Evolutionary conservation across 2,329 filamentous ascomycete genomes (phyloP).

Genomic region (Rhinocladiella mackenziei): DNA sequence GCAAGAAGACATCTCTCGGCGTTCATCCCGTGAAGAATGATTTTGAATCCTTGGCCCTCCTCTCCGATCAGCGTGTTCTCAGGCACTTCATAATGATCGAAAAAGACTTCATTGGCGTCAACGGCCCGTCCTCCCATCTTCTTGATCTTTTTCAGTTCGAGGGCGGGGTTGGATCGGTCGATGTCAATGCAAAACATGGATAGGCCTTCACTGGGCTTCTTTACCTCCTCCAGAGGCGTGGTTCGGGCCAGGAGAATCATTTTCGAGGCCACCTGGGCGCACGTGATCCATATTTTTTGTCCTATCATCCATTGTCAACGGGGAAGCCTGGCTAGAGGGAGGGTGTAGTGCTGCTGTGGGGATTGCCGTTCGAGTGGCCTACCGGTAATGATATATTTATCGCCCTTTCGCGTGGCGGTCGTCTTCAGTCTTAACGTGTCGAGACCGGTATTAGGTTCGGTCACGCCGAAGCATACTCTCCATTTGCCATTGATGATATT

Average conservation of each 20-base stretch:
- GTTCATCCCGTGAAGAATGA: conserved; percentile 76
- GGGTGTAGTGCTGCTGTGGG: no score
- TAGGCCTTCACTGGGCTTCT: conserved; percentile 68
- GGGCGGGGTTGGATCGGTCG: conserved; percentile 53
- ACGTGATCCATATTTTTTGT: conserved; percentile 88
- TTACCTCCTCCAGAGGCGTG: conserved; percentile 62
- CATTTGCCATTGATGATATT: conserved; percentile 68
- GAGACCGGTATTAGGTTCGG: conserved; percentile 76
- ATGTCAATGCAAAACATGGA: conserved; percentile 79
- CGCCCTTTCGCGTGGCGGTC: conserved; percentile 56
- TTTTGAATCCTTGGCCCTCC: conserved; percentile 73
- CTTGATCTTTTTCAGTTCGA: conserved; percentile 68
- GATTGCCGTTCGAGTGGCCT: no score
- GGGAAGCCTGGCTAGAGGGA: no score
- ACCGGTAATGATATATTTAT: conserved; percentile 56
- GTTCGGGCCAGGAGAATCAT: conserved; percentile 82
- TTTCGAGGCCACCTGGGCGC: conserved; percentile 73
- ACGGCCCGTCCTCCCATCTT: conserved; percentile 84
- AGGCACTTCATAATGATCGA: conserved; percentile 70
- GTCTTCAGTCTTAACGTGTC: conserved; percentile 71
- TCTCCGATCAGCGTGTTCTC: conserved; percentile 62
- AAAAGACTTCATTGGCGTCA: conserved; percentile 84
- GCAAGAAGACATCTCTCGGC: conserved; percentile 71
- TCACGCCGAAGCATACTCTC: conserved; percentile 76
- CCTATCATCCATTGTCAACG: conserved; percentile 9